Conservation (phyloP, 345 rosid species). For the Murraya paniculata region DNA sequence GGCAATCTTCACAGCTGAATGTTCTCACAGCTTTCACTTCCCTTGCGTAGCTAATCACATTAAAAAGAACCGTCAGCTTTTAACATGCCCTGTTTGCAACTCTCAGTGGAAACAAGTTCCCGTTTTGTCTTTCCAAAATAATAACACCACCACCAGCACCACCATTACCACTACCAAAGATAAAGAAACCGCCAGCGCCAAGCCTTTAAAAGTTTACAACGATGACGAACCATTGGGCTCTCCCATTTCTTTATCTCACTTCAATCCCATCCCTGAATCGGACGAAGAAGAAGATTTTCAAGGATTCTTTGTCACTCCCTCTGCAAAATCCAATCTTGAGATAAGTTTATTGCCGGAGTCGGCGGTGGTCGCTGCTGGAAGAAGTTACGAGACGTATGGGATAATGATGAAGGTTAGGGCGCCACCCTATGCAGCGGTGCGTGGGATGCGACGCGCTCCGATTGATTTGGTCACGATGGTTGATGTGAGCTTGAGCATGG, state of each 20-base stretch:
- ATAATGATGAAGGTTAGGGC: constrained; percentile 63
- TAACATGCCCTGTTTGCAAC: constrained; percentile 75
- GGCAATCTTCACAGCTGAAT: constrained; percentile 85
- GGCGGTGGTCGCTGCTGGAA: constrained; percentile 56
- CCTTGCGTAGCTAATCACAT: constrained; percentile 59
- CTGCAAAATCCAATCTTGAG: constrained; percentile 1
- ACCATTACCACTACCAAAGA: not conserved
- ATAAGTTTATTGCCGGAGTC: constrained; percentile 46
- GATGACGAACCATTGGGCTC: constrained; percentile 76
- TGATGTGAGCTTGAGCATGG: constrained; percentile 58
- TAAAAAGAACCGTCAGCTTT: constrained; percentile 34
- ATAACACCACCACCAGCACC: not conserved
- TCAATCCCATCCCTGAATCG: constrained; percentile 74
- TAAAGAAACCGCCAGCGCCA: constrained; percentile 8
- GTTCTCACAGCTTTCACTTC: constrained; percentile 77
- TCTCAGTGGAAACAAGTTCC: constrained; percentile 63
- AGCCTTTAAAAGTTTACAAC: constrained; percentile 54
- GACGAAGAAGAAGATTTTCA: constrained; percentile 62
- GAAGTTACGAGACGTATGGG: constrained; percentile 52
- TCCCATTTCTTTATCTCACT: constrained; percentile 47
- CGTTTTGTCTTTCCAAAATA: constrained; percentile 21
- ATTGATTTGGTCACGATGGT: constrained; percentile 69
- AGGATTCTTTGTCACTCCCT: constrained; percentile 51
- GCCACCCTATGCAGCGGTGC: constrained; percentile 35
- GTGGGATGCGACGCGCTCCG: constrained; percentile 45